Evolutionary conservation across 306 rosid genomes (phyloP).

Genomic region (Malus fusca): DNA sequence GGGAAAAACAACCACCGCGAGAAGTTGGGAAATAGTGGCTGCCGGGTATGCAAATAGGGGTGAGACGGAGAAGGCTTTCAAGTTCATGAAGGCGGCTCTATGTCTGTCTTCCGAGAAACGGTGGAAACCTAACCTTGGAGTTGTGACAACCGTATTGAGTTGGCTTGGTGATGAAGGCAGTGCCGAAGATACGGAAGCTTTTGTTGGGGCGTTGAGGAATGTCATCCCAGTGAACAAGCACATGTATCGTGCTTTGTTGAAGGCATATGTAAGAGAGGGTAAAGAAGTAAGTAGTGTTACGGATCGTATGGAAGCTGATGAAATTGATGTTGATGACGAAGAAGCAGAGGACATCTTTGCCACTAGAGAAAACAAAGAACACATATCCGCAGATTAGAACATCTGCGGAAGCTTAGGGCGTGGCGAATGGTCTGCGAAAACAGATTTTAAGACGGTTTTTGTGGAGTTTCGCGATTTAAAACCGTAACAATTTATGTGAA

Average conservation of each 20-base stretch:
- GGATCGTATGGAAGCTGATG: conserved; percentile 48
- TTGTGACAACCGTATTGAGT: conserved; percentile 26
- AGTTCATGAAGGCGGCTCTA: conserved; percentile 51
- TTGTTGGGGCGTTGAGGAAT: conserved; percentile 37
- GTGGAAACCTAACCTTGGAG: conserved; percentile 49
- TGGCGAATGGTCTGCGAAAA: too few relatives aligned
- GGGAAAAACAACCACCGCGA: conserved; percentile 46
- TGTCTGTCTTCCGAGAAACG: conserved; percentile 28
- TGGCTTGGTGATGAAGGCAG: conserved; percentile 63
- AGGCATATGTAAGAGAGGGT: conserved; percentile 45
- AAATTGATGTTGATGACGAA: conserved; percentile 35
- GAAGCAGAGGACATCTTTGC: conserved; percentile 34
- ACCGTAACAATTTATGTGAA: too few relatives aligned
- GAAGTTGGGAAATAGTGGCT: conserved; percentile 60
- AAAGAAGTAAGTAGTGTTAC: conserved; percentile 38
- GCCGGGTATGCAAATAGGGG: conserved; percentile 38
- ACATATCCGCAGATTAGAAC: too few relatives aligned
- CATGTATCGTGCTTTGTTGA: conserved; percentile 51
- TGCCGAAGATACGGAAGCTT: conserved; percentile 48
- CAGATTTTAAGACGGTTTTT: too few relatives aligned
- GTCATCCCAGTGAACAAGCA: conserved; percentile 29
- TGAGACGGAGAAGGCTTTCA: conserved; percentile 47
- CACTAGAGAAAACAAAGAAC: conserved; percentile 5
- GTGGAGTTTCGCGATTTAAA: too few relatives aligned
- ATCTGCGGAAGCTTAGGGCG: too few relatives aligned